Base-by-base conservation (phyloP, 2,329 filamentous ascomycete species). In the Mycosphaerelloides madeirae region DNA sequence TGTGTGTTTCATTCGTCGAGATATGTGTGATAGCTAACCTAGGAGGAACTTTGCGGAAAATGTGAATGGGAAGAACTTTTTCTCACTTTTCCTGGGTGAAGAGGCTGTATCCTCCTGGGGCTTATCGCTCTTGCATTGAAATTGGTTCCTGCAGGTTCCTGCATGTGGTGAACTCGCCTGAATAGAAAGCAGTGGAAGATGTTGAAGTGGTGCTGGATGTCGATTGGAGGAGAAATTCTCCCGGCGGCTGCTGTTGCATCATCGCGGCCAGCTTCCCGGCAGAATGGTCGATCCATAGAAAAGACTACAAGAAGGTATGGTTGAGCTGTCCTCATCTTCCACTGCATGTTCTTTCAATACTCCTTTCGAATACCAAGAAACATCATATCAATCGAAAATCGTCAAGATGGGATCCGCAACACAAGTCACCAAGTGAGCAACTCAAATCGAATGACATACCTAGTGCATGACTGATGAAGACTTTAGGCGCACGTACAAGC, bases 401-500 rank as follows among this genome's bases (percentile, higher is more conserved):
- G 42, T 32, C 31, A 45, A 42, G 3, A 45, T 49, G 46, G 46
- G 46, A 37, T 46, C 42, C 34, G 50, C 52, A 63, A 60, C 13
- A 72, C 63, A 81, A 78, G 55, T 79, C 37, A 49, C 46, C 14
- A 42, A 49, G 46, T 42, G 38, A 34, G 22, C 5, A 9, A 25
- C 22, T 25, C 22, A 8, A 7, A 29, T 16, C 16, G 15, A 20
- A 29, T 36, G 14, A 32, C 38, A 18, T 36, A 11, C 29, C 29
- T 29, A 38, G 5, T 20, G 12, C 29, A 15, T 32, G 4, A 18
- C 8, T n/a, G 33, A n/a, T 38, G 6, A 18, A 29, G 3, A 20
- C 14, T 38, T 37, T 19, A 50, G 48, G 44, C 36, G 44, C 20
- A 47, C 44, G 16, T 50, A 48, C 37, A 48, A 48, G 41, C 43